Evolutionary conservation across 441 rosid genomes (phyloP).

Genomic region (Corymbia citriodora): DNA sequence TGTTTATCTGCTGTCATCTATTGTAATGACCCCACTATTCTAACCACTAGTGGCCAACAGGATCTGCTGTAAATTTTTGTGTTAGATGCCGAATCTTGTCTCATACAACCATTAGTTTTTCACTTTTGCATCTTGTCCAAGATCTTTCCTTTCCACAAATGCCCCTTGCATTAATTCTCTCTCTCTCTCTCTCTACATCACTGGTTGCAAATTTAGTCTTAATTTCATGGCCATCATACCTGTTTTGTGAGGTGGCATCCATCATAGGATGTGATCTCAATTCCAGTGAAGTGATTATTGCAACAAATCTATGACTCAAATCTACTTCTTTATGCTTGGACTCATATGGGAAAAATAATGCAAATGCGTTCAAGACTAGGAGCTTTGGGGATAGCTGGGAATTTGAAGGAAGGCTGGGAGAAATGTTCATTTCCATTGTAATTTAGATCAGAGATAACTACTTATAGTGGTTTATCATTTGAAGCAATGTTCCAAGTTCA

Average conservation of each 20-base stretch:
- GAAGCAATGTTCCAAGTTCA: not conserved
- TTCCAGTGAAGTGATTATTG: not conserved
- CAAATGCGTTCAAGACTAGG: not conserved
- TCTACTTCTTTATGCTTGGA: not conserved
- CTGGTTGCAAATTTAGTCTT: not conserved
- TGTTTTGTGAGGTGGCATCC: not conserved
- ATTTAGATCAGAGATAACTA: not conserved
- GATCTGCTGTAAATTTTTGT: not conserved
- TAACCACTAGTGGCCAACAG: not conserved
- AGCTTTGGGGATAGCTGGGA: not conserved
- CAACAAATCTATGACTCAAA: not conserved
- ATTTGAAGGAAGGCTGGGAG: not conserved
- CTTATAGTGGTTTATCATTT: not conserved
- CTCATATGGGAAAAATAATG: not conserved
- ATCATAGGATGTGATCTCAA: not conserved
- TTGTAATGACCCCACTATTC: not conserved
- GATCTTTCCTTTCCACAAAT: not conserved
- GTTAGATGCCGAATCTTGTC: not conserved
- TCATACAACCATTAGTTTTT: not conserved
- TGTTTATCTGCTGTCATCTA: not conserved
- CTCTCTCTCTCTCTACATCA: not conserved
- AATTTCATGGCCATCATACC: not conserved
- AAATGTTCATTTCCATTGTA: not conserved
- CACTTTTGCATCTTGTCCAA: slow-evolving; percentile 9
- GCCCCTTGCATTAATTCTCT: not conserved